Evolutionary conservation across 2,329 filamentous ascomycete genomes (phyloP).

Genomic region (Fusarium nygamai): DNA sequence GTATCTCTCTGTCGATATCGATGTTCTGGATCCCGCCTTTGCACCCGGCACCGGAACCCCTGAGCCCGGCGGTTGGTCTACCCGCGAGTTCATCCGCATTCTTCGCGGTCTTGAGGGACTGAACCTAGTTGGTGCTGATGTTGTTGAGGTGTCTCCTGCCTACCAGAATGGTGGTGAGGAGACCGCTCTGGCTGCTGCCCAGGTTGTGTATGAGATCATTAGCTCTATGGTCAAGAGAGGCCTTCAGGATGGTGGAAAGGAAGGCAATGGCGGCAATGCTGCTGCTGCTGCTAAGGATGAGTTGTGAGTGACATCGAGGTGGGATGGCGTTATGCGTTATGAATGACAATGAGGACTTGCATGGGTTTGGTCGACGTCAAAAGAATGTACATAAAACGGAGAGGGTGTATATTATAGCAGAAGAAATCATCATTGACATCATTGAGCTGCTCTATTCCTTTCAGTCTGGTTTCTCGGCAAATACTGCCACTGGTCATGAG

Average conservation of each 20-base stretch:
- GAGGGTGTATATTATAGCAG: background rate
- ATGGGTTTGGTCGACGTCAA: background rate
- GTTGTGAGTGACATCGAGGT: conserved; percentile 41
- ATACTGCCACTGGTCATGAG: background rate
- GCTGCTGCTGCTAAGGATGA: conserved; percentile 46
- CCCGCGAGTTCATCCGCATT: conserved; percentile 85
- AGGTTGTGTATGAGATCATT: conserved; percentile 87
- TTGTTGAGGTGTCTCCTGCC: conserved; percentile 85
- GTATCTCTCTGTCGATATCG: conserved; percentile 84
- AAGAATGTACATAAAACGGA: background rate
- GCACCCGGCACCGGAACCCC: conserved; percentile 85
- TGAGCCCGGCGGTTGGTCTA: conserved; percentile 92
- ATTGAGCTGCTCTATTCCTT: too few relatives aligned
- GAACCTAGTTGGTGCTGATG: conserved; percentile 88
- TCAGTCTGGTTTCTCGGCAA: background rate
- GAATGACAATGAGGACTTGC: conserved; percentile 3
- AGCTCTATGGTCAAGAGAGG: conserved; percentile 75
- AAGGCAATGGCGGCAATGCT: conserved; percentile 38
- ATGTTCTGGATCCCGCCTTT: conserved; percentile 78
- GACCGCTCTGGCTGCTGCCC: conserved; percentile 83
- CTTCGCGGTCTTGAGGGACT: conserved; percentile 82
- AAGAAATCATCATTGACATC: background rate
- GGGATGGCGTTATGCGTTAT: conserved; percentile 3
- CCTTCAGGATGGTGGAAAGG: conserved; percentile 50
- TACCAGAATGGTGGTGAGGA: conserved; percentile 85